Evolutionary conservation across 371 early-diverging fungal species (phyloP), one percentile per base, ranked within the genome.

Genomic region (Syncephalis plumigaleata): DNA sequence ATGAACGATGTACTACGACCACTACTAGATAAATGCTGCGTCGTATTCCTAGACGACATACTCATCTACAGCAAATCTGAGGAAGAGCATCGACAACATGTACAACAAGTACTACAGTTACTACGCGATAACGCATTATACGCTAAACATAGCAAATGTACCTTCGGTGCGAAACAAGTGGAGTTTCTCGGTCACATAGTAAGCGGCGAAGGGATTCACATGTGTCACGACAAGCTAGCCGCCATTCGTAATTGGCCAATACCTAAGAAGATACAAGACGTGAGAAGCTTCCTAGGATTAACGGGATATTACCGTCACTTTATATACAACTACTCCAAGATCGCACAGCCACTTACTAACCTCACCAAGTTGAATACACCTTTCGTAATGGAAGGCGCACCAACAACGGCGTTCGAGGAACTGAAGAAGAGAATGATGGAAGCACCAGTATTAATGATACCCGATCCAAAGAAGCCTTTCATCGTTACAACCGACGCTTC

Each of bases 1-100:
- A 61, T 70, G 54, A 57, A 68, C 25, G 36, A 46, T 17, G 36
- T 67, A 15, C 45, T 72, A 0, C 21, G 25, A n/a, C 57, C 55
- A 0, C 9, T 56, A 1, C 43, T 59, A 3, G 53, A 52, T 13
- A 40, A 42, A 13, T 60, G 23, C 21, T 16, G 50, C 9, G 39
- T 52, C 7, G 58, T 61, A 24, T 66, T 64, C 46, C 17, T 66
- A 0, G 61, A 70, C 50, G 59, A 66, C 55, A 53, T 70, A 9
- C 45, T 22, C 8, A 40, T 54, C 0, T 50, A 46, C 23, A 46
- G 25, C 0, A 11, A 16, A 20, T 49, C 42, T 0, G 44, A 15
- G 11, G 36, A 46, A 3, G 36, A 54, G 22, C 47, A 54, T 39
- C 0, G 42, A 7, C 7, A 49, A 43, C 43, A 48, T 20, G 9